Percentiles rank a stretch among this genome's conserved stretches.
Conservation (phyloP, 169 alveolate genomes). For the Hepatocystis sp. region DNA sequence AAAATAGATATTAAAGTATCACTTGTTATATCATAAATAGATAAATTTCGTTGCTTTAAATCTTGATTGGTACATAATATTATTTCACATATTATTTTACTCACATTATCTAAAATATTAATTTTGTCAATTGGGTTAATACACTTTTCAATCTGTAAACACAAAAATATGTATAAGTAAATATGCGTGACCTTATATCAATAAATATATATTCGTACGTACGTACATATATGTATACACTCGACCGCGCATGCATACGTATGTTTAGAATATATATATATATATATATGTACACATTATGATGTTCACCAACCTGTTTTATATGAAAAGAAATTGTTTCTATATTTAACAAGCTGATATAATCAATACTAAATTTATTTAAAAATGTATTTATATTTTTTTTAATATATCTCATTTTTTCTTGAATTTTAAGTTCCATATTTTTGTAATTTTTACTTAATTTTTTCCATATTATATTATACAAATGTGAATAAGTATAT, state of each 20-base stretch:
- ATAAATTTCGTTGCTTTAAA: constrained; percentile 28
- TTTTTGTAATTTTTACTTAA: constrained; percentile 51
- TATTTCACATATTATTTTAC: constrained; percentile 71
- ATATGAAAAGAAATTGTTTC: constrained; percentile 37
- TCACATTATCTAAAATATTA: constrained; percentile 43
- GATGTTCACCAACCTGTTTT: constrained; percentile 42
- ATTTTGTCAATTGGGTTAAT: constrained; percentile 59
- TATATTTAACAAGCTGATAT: constrained; percentile 37
- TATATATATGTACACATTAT: constrained; percentile 2
- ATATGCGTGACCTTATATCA: neutral
- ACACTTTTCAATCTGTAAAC: constrained; percentile 64
- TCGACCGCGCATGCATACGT: too few species aligned
- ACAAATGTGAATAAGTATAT: constrained; percentile 26
- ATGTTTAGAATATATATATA: too few species aligned
- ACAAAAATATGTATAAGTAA: too few species aligned
- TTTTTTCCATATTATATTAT: constrained; percentile 64
- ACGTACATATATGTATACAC: neutral
- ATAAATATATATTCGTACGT: neutral
- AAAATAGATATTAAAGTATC: constrained; percentile 53
- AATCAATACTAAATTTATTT: constrained; percentile 14
- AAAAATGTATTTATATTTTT: constrained; percentile 44
- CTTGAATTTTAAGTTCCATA: constrained; percentile 48
- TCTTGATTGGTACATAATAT: constrained; percentile 26
- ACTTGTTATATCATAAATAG: constrained; percentile 58
- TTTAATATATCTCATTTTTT: constrained; percentile 51